Conservation (phyloP, 441 rosid species). For the Pelargonium citronellum region DNA sequence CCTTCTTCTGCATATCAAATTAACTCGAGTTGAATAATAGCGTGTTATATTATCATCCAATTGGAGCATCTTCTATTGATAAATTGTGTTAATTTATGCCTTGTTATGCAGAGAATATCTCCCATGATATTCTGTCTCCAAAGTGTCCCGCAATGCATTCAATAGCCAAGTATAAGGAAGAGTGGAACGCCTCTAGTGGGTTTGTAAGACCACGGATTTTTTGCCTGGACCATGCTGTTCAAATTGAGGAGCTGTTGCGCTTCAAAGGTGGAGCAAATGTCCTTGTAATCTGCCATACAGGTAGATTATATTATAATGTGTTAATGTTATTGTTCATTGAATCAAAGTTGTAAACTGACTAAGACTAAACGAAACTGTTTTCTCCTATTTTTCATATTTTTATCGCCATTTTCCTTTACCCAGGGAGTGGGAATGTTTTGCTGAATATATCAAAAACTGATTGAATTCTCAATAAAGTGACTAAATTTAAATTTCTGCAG, state of each 20-base stretch:
- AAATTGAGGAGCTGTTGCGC: conserved; percentile 61
- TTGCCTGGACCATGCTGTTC: conserved; percentile 90
- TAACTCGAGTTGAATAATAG: conserved; percentile 7
- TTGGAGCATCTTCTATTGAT: conserved; percentile 21
- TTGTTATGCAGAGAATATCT: conserved; percentile 32
- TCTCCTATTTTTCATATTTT: neutral
- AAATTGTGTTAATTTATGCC: conserved; percentile 18
- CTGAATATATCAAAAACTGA: neutral
- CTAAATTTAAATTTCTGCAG: conserved; percentile 39
- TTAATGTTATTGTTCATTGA: neutral
- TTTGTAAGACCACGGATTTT: conserved; percentile 77
- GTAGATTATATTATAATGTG: conserved; percentile 33
- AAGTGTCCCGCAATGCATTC: conserved; percentile 29
- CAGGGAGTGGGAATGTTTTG: neutral
- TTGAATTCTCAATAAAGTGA: neutral
- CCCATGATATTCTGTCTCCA: conserved; percentile 22
- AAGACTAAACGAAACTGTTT: neutral
- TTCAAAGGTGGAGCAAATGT: conserved; percentile 75
- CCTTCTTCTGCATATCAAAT: conserved; percentile 14
- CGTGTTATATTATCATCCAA: conserved; percentile 16
- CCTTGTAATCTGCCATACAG: conserved; percentile 91
- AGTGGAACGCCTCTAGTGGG: conserved; percentile 53
- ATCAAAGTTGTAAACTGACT: neutral
- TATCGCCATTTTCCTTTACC: neutral
- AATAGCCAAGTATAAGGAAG: conserved; percentile 22